Base-by-base conservation (phyloP, 257 asterid genomes). In the Buddleja alternifolia region DNA sequence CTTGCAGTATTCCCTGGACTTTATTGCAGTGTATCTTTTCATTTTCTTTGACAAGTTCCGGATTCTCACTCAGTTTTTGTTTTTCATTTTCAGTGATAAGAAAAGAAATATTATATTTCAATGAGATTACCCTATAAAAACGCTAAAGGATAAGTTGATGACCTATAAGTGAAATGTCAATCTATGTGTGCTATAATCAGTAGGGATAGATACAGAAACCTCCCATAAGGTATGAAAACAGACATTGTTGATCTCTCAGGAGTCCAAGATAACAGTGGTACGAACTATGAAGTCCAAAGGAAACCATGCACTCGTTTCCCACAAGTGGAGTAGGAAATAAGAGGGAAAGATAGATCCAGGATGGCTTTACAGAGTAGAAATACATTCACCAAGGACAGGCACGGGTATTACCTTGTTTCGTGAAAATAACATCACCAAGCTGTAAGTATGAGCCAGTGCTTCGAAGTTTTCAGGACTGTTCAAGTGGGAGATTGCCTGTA, bases 371-470 rank as follows among this genome's bases (percentile, higher is more conserved):
- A 40, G 55, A 68, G 66, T 51, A 36, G 73, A 54, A 41, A 57
- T 19, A 56, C 65, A 64, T 71, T 54, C 63, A 61, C 61, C 14
- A 57, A 32, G 16, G 29, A 50, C 40, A 25, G 19, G 34, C 15
- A 25, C 21, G 45, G 55, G 44, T 19, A 16, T 70, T 74, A 88
- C 95, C 92, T 88, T 88, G 73, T 72, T 80, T 67, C 68, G 86
- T 70, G 95, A 85, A 80, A 81, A 83, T 79, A 88, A 80, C 76
- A 88, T 56, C 79, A 83, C 80, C 79, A 88, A 83, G 80, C 90
- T 72, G 84, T 83, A 88, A 63, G 92, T 88, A 77, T 88, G 81
- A 58, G 95, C 90, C 77, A 88, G 80, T 77, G 95, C 92, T 77
- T 85, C 92, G 60, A 79, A 88, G 84, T 88, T 80, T 65, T 74